Conservation (phyloP, 441 rosid species). For the Cnidoscolus chayamansa region DNA sequence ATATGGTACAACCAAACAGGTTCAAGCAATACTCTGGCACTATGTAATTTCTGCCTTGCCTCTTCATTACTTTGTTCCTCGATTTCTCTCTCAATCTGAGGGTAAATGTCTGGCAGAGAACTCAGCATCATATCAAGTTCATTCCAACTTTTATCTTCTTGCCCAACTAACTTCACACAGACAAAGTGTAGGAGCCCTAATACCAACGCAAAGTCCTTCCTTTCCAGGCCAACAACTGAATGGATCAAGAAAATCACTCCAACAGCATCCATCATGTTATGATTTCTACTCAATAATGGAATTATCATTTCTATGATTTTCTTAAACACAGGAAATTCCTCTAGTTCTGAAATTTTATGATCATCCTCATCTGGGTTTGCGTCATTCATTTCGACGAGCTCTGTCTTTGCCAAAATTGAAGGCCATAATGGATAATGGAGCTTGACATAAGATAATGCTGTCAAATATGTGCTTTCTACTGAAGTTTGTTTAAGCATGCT, state of each 20-base stretch:
- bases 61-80: slow-evolving; percentile 50
- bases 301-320: slow-evolving; percentile 41
- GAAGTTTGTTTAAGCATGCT: slow-evolving; percentile 38
- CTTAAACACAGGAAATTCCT: slow-evolving; percentile 41
- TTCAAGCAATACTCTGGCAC: slow-evolving; percentile 61
- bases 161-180: slow-evolving; percentile 49
- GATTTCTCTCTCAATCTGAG: slow-evolving; percentile 54
- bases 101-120: slow-evolving; percentile 61
- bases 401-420: slow-evolving; percentile 47
- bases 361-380: slow-evolving; percentile 40
- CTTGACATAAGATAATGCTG: slow-evolving; percentile 40
- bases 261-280: slow-evolving; percentile 52
- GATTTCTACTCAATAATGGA: slow-evolving; percentile 45
- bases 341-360: slow-evolving; percentile 28
- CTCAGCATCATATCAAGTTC: slow-evolving; percentile 66
- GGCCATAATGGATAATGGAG: slow-evolving; percentile 64
- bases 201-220: slow-evolving; percentile 49
- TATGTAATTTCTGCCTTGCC: slow-evolving; percentile 35
- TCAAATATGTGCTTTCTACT: slow-evolving; percentile 32
- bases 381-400: slow-evolving; percentile 40
- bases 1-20: slow-evolving; percentile 88
- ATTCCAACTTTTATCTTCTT: slow-evolving; percentile 65
- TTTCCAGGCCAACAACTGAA: slow-evolving; percentile 52
- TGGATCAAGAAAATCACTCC: slow-evolving; percentile 50
- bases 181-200: slow-evolving; percentile 58